Evolutionary conservation across 2,329 filamentous ascomycete genomes (phyloP).

Genomic region (Coniochaeta pulveracea): DNA sequence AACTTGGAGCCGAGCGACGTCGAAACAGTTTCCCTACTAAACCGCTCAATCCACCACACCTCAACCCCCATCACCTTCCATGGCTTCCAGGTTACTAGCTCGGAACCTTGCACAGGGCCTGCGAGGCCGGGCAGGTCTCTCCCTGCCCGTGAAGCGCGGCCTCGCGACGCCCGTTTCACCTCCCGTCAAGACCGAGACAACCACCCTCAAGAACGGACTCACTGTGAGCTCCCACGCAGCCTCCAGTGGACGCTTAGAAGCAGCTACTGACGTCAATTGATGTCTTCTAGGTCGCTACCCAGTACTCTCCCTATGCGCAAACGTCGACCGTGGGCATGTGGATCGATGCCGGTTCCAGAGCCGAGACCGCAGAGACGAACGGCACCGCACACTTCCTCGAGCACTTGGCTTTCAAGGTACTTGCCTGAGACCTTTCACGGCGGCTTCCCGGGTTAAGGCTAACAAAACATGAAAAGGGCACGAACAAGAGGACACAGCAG

Average conservation of each 20-base stretch:
- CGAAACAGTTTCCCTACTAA: constrained; percentile 29
- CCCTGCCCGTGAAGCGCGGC: constrained; percentile 69
- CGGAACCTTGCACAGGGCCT: constrained; percentile 86
- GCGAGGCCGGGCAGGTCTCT: constrained; percentile 76
- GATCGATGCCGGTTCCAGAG: constrained; percentile 97
- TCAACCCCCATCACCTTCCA: constrained; percentile 45
- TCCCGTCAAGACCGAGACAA: constrained; percentile 80
- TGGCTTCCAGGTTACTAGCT: constrained; percentile 97
- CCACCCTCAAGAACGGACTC: constrained; percentile 93
- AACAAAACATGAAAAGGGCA: constrained; percentile 50
- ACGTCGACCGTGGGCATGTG: constrained; percentile 97
- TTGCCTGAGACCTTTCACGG: constrained; percentile 5
- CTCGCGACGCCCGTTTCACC: constrained; percentile 73
- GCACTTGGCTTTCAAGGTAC: constrained; percentile 98
- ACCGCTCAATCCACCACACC: constrained; percentile 40
- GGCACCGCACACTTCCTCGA: constrained; percentile 99
- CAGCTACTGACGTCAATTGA: constrained; percentile 14
- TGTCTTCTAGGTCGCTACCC: constrained; percentile 74
- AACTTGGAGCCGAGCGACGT: constrained; percentile 25
- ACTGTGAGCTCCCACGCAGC: constrained; percentile 52
- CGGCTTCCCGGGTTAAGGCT: not conserved
- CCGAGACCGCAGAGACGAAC: constrained; percentile 97
- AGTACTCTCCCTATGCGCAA: constrained; percentile 96
- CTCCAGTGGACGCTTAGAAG: constrained; percentile 22
- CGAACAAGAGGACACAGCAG: constrained; percentile 85